Conservation (phyloP, 495 filamentous ascomycete genomes). For the Pyrenopolyporus hunteri region DNA sequence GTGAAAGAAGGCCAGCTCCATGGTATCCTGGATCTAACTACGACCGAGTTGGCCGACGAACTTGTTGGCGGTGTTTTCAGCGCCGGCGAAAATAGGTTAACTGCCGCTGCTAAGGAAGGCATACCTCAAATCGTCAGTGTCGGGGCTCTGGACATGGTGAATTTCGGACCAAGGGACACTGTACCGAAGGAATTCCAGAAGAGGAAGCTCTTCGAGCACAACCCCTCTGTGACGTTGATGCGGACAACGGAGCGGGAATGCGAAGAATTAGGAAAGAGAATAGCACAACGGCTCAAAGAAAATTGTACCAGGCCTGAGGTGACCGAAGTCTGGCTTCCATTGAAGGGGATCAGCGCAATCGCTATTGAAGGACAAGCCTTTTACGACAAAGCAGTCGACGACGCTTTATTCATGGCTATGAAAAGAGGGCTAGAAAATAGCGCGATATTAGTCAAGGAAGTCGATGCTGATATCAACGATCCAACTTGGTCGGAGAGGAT, state of each 20-base stretch:
- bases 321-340: constrained; percentile 63
- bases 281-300: constrained; percentile 57
- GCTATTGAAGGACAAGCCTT: constrained; percentile 44
- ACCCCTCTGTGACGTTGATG: constrained; percentile 68
- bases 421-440: constrained; percentile 43
- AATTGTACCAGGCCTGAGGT: constrained; percentile 42
- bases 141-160: constrained; percentile 72
- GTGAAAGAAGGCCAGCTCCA: constrained; percentile 59
- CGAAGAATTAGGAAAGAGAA: constrained; percentile 55
- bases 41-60: constrained; percentile 69
- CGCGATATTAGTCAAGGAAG: constrained; percentile 45
- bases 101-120: constrained; percentile 56
- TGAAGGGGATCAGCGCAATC: constrained; percentile 53
- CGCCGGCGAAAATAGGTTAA: constrained; percentile 60
- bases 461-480: constrained; percentile 50
- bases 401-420: constrained; percentile 52
- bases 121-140: constrained; percentile 68
- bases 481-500: constrained; percentile 49
- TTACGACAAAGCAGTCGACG: constrained; percentile 45
- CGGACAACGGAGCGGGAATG: constrained; percentile 63
- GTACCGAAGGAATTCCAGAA: constrained; percentile 57
- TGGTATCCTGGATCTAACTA: constrained; percentile 71
- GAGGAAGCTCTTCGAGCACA: constrained; percentile 66
- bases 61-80: constrained; percentile 66
- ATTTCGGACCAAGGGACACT: constrained; percentile 63